phyloP scores from a whole-genome alignment of 345 rosid species.

The Lepidium didymum region DNA sequence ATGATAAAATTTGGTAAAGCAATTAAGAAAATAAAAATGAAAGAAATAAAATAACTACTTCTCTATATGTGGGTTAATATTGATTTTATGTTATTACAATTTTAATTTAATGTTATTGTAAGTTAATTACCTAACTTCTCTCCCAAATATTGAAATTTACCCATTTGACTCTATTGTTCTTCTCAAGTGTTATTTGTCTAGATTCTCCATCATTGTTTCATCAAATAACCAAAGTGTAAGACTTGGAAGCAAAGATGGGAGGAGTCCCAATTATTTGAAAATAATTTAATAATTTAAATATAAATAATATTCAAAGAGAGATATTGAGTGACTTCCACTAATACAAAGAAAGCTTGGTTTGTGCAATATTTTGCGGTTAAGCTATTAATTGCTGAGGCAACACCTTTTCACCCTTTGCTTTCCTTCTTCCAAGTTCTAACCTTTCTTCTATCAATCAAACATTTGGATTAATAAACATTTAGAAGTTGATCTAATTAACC shows the following conservation, averaged over 20 bases:
- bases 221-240: constrained; percentile 17
- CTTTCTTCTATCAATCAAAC: constrained; percentile 8
- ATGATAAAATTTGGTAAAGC: not conserved
- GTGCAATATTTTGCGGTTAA: constrained; percentile 68
- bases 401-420: constrained; percentile 25
- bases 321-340: constrained; percentile 58
- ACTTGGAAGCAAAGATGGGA: constrained; percentile 34
- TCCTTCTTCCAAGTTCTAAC: constrained; percentile 10
- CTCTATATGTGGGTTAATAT: not conserved
- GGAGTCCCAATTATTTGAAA: not conserved
- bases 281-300: not conserved
- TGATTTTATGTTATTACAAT: not conserved
- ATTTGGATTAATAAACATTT: not conserved
- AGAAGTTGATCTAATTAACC: not conserved
- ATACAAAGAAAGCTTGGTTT: constrained; percentile 33
- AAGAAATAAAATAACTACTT: not conserved
- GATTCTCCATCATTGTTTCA: not conserved
- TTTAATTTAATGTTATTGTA: not conserved
- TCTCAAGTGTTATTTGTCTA: not conserved
- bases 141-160: not conserved
- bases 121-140: not conserved
- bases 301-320: constrained; percentile 8
- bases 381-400: constrained; percentile 43
- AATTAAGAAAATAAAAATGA: not conserved
- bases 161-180: not conserved